These are phyloP conservation scores for Skeletonema potamos DNA, from an alignment of 108 stramenopile genomes.

Conservation along the genomic window DNA sequence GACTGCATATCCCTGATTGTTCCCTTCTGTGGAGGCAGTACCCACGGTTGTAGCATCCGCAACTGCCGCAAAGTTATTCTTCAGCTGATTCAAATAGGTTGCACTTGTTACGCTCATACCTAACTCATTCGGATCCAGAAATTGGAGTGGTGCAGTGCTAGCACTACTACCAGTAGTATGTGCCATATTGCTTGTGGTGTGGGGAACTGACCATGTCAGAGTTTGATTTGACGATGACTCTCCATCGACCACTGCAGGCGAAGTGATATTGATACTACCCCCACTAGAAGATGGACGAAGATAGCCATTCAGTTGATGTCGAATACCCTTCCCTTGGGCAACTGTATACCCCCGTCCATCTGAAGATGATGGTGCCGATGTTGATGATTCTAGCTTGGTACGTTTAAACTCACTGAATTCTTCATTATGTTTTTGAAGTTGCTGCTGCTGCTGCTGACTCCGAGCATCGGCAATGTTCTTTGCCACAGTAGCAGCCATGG, in stretches of 20 bases:
- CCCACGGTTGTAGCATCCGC: background rate
- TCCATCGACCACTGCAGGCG: background rate
- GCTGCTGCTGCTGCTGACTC: background rate
- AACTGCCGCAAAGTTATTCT: conserved; percentile 49
- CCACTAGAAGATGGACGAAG: background rate
- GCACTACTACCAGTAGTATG: no score
- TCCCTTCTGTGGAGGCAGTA: no score
- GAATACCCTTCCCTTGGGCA: conserved; percentile 34
- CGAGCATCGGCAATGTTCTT: conserved; percentile 4
- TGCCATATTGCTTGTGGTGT: background rate
- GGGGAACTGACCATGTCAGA: background rate
- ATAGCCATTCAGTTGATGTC: conserved; percentile 45
- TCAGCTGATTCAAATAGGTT: conserved; percentile 48
- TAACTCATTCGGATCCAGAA: conserved; percentile 43
- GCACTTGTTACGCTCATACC: conserved; percentile 54
- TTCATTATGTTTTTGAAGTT: background rate
- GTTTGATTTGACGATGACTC: background rate
- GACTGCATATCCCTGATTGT: background rate
- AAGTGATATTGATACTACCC: background rate
- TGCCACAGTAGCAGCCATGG: conserved; percentile 12
- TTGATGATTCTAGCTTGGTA: background rate
- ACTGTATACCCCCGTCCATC: conserved; percentile 17
- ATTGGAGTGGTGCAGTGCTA: conserved; percentile 24
- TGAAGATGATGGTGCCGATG: background rate
- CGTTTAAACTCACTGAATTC: background rate